Conservation (phyloP, 225 moss, liverwort and hornwort species). For the Physcomitrium patens region DNA sequence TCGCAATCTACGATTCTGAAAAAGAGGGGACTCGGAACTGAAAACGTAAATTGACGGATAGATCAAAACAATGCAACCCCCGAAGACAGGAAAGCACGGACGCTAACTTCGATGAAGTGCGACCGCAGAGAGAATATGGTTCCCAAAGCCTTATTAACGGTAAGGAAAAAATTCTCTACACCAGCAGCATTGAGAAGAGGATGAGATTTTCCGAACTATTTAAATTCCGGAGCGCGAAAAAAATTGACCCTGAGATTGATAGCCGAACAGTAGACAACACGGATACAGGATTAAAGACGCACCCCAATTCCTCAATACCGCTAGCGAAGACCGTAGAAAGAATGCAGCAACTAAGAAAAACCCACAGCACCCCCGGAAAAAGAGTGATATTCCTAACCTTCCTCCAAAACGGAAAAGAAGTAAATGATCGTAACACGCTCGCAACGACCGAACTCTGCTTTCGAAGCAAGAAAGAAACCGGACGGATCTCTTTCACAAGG, state of each 20-base stretch:
- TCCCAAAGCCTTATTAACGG: neutral
- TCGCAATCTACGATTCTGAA: neutral
- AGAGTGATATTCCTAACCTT: too few species aligned
- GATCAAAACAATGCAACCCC: slow-evolving; percentile 25
- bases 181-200: slow-evolving; percentile 36
- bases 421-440: slow-evolving; percentile 14
- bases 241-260: neutral
- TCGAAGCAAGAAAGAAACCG: neutral
- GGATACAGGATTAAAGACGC: neutral
- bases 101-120: neutral
- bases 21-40: neutral
- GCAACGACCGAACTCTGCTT: neutral
- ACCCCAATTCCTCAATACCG: neutral
- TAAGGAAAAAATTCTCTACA: neutral
- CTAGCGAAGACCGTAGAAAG: neutral
- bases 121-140: neutral
- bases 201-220: neutral
- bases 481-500: neutral
- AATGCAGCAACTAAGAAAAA: neutral
- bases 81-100: neutral
- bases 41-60: neutral
- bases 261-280: neutral
- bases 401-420: too few species aligned
- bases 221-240: neutral
- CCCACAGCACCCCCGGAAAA: too few species aligned